phyloP scores from a whole-genome alignment of 257 asterid species.

The Solanum chaucha region DNA sequence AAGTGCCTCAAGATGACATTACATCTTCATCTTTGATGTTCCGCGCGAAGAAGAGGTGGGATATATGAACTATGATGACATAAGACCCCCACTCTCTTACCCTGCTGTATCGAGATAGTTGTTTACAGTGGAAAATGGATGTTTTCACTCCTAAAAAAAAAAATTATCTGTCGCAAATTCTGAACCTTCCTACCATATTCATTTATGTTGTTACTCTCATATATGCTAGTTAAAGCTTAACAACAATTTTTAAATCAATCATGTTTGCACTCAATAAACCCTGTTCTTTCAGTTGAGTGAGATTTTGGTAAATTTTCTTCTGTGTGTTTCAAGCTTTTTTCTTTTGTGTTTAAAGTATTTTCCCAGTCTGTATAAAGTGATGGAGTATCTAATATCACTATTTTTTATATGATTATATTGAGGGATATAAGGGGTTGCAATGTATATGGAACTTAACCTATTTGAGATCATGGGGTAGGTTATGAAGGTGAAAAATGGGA shows the following conservation, averaged over 20 bases:
- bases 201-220: background rate
- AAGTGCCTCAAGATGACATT: constrained; percentile 85
- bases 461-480: background rate
- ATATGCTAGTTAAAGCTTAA: background rate
- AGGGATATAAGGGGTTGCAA: no score
- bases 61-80: constrained; percentile 24
- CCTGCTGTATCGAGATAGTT: background rate
- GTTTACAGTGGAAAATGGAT: background rate
- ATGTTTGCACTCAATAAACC: background rate
- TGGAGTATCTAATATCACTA: no score
- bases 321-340: background rate
- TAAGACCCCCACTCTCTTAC: background rate
- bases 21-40: constrained; percentile 68
- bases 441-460: no score
- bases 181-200: background rate
- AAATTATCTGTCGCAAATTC: background rate
- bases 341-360: background rate
- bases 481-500: background rate
- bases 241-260: background rate
- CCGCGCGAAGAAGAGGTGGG: constrained; percentile 94
- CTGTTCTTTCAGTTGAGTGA: background rate
- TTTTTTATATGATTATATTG: no score
- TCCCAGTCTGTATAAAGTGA: background rate
- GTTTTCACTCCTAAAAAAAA: background rate
- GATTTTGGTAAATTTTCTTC: background rate